Base-by-base conservation (phyloP, 106 monocot genomes). In the Posidonia australis region DNA sequence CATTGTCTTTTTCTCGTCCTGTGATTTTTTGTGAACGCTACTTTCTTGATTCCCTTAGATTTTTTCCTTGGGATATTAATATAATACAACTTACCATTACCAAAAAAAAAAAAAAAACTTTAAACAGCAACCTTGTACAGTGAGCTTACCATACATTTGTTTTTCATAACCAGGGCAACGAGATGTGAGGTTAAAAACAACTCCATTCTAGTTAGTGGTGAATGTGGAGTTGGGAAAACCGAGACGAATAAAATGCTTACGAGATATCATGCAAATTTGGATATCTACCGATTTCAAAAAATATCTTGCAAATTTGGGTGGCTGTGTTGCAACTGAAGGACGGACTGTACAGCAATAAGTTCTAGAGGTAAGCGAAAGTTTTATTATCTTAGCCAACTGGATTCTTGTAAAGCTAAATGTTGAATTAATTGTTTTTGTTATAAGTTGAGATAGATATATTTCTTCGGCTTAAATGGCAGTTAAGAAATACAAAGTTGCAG, bases 171-270 rank as follows among this genome's bases (percentile, higher is more conserved):
- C 53, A 88, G 88, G 70, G 81, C 84, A 53, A 88, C 84, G 88
- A 77, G 78, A n/a, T 79, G 84, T 77, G 84, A 88, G 46, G 71
- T 71, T 19, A 88, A 84, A 74, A 84, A 81, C 74, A 88, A 88
- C 68, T 81, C 88, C 22, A 88, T 84, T 67, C 66, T 88, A n/a
- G 88, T 88, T 44, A 88, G 88, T 81, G 88, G 88, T 70, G 88
- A 84, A 72, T 84, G 88, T 72, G 88, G 88, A 68, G 88, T 81
- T 44, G 84, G 88, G 25, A 88, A 88, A 79, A 88, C 88, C 51
- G 88, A 88, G 70, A 88, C 88, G 20, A 88, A 84, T 65, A 88
- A 88, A 67, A 88, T 88, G 88, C 81, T 88, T 65, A 88, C 84
- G 88, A 70, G 80, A 30, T 84, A 88, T n/a, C n/a, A n/a, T n/a